These are phyloP conservation scores for Rugonectria rugulosa DNA, from an alignment of 2,329 filamentous ascomycete genomes.

Conservation along the genomic window DNA sequence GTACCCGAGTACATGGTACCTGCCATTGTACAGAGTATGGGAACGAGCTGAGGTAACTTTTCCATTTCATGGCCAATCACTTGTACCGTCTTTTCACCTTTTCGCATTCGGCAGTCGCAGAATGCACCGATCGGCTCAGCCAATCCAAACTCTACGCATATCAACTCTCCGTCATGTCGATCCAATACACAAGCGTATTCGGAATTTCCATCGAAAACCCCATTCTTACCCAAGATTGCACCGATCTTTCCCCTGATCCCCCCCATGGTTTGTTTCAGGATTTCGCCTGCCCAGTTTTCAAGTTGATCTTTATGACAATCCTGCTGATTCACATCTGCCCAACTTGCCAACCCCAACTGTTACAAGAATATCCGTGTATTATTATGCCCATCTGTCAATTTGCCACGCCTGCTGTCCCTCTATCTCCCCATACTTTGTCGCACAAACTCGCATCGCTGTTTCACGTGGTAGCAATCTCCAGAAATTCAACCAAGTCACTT, in stretches of 20 bases:
- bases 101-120: neutral
- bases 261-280: neutral
- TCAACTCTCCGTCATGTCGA: neutral
- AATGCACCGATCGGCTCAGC: neutral
- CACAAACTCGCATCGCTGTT: too few species aligned
- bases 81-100: neutral
- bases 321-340: constrained; percentile 1
- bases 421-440: too few species aligned
- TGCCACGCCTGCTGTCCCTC: too few species aligned
- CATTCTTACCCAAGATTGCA: too few species aligned
- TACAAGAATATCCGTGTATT: too few species aligned
- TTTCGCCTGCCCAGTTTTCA: constrained; percentile 3
- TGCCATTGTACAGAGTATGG: too few species aligned
- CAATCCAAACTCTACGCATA: neutral
- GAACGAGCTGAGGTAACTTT: neutral
- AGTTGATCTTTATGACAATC: constrained; percentile 10
- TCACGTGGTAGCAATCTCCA: too few species aligned
- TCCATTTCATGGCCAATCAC: constrained; percentile 4
- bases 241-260: neutral
- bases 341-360: too few species aligned
- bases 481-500: too few species aligned
- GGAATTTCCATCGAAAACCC: neutral
- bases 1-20: too few species aligned
- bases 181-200: neutral
- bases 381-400: too few species aligned